Evolutionary conservation across 305 asterid genomes (phyloP), one percentile per base, ranked within the genome.

Genomic region (Euphrasia arctica): DNA sequence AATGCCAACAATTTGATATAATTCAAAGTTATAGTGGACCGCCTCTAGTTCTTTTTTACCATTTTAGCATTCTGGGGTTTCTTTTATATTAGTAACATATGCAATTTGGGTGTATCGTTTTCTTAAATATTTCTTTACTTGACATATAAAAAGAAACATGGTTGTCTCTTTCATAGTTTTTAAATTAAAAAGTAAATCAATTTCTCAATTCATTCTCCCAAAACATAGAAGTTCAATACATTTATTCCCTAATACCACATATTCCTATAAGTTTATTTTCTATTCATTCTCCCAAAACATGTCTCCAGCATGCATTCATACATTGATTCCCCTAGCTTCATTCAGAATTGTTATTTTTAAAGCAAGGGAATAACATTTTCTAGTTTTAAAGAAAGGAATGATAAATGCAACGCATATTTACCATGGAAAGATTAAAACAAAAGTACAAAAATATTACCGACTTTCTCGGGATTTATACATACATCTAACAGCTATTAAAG

Each of bases 121-220:
- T 3, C 11, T 32, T 29, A 27, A 55, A 31, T 31, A 31, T 1
- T 28, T 39, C 9, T 18, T 52, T 52, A 52, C 57, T 18, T 52
- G 28, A 2, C 56, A 0, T 51, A 15, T 51, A 14, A 14, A 28
- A 47, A 47, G 52, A 47, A 18, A 51, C 56, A 15, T 3, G 56
- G 15, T 14, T 3, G 22, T 5, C 7, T 9, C 28, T 51, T 51
- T 51, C 11, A 18, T 4, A 18, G 27, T 14, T 51, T 49, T 13
- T 5, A 13, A 54, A 0, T 2, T 31, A 12, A 54, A 54, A 9
- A 6, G 4, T 18, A 18, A 51, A 14, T 11, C 15, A 27, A 8
- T 48, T 51, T 51, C 28, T 51, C 10, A 18, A 51, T 54, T 54
- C 36, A 54, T 7, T 22, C 59, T 25, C 59, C 58, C 58, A 54